Percentiles rank a stretch among this genome's conserved stretches.
Evolutionary conservation across 192 early-diverging fungal genomes (phyloP).

Genomic region (Entomortierella lignicola): DNA sequence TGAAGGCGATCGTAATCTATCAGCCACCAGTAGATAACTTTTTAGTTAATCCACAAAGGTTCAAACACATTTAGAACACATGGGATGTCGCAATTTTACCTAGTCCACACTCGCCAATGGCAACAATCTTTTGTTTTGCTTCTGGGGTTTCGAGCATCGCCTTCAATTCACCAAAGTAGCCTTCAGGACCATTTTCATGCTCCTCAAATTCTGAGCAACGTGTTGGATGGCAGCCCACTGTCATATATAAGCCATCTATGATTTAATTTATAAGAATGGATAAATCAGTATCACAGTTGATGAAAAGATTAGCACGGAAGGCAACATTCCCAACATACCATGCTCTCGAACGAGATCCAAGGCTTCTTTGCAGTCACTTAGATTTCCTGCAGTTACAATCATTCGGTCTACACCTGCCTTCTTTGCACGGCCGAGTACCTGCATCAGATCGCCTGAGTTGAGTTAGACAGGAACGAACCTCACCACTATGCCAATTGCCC

Average conservation of each 20-base stretch:
- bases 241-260: constrained; percentile 69
- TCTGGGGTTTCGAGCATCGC: constrained; percentile 52
- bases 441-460: constrained; percentile 73
- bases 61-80: not conserved
- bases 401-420: constrained; percentile 77
- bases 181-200: constrained; percentile 66
- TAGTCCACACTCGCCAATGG: constrained; percentile 95
- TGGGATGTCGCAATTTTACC: constrained; percentile 51
- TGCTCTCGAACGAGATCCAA: constrained; percentile 64
- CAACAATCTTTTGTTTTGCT: constrained; percentile 74
- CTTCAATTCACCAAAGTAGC: constrained; percentile 69
- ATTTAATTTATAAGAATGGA: not conserved
- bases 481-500: too few species aligned
- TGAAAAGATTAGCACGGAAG: too few species aligned
- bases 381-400: constrained; percentile 83
- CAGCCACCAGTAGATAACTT: too few species aligned
- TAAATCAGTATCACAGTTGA: too few species aligned
- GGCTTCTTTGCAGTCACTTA: constrained; percentile 71
- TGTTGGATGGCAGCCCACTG: constrained; percentile 90
- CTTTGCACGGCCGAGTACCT: constrained; percentile 74
- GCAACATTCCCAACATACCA: constrained; percentile 36
- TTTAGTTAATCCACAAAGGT: too few species aligned
- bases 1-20: constrained; percentile 92
- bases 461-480: too few species aligned
- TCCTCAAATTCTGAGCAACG: constrained; percentile 78